A percentile compares a stretch with the other conserved stretches of the same genome.
Evolutionary conservation across 441 rosid genomes (phyloP).

Genomic region (Gossypium schwendimanii): DNA sequence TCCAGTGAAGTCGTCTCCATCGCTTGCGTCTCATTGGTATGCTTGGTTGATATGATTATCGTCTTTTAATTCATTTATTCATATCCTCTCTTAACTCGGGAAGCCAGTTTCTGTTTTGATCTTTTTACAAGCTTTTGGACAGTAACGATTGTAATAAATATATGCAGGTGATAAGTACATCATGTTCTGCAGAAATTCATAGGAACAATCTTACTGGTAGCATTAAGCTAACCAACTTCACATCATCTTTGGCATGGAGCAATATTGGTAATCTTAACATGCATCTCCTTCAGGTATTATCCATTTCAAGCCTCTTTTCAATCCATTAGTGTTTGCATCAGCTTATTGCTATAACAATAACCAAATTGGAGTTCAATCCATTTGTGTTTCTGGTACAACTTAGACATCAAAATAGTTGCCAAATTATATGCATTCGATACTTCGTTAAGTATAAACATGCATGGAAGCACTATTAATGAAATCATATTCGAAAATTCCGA

Average conservation of each 20-base stretch:
- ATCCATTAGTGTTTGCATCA: neutral
- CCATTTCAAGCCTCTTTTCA: neutral
- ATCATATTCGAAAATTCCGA: neutral
- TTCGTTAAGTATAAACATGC: neutral
- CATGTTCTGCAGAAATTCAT: slow-evolving; percentile 43
- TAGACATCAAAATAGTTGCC: neutral
- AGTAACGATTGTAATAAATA: neutral
- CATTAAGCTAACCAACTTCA: slow-evolving; percentile 39
- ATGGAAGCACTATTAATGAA: neutral
- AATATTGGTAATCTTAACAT: slow-evolving; percentile 45
- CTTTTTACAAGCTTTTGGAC: neutral
- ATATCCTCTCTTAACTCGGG: neutral
- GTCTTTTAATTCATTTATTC: neutral
- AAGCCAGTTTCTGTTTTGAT: neutral
- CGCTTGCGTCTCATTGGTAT: slow-evolving; percentile 59
- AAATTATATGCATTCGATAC: neutral
- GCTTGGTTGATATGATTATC: slow-evolving; percentile 6
- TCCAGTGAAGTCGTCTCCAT: slow-evolving; percentile 46
- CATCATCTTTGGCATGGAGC: slow-evolving; percentile 46
- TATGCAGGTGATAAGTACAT: slow-evolving; percentile 43
- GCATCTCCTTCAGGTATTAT: slow-evolving; percentile 42
- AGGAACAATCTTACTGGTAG: slow-evolving; percentile 49
- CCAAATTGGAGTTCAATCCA: neutral
- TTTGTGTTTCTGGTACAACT: too few relatives aligned
- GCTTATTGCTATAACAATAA: neutral